These are phyloP conservation scores for Neurospora sp. DNA, from an alignment of 495 filamentous ascomycete genomes.

Conservation along the genomic window DNA sequence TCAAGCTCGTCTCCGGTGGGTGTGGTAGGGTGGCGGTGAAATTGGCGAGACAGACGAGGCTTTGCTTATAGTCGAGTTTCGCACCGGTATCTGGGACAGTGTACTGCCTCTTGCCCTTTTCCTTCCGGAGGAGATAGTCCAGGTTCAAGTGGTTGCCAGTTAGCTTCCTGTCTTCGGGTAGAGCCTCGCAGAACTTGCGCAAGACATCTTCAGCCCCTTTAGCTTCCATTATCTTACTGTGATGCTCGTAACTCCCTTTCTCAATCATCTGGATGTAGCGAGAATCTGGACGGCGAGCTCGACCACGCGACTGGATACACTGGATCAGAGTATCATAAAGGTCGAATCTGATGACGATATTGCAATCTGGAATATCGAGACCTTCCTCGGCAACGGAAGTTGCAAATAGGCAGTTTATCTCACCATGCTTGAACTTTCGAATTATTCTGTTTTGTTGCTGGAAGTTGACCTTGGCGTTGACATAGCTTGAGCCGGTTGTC, in stretches of 20 bases:
- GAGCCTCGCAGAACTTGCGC: constrained; percentile 59
- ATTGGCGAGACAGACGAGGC: constrained; percentile 51
- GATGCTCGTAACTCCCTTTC: constrained; percentile 49
- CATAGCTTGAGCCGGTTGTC: constrained; percentile 4
- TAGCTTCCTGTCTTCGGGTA: constrained; percentile 69
- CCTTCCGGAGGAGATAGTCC: constrained; percentile 43
- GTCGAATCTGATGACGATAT: constrained; percentile 80
- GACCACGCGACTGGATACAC: constrained; percentile 90
- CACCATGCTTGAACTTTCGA: constrained; percentile 65
- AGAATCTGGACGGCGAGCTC: constrained; percentile 68
- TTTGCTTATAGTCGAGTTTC: constrained; percentile 67
- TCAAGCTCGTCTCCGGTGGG: constrained; percentile 41
- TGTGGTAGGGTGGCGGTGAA: constrained; percentile 51
- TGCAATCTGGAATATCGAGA: constrained; percentile 92
- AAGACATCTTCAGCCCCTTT: constrained; percentile 44
- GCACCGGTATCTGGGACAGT: constrained; percentile 61
- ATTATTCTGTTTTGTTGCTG: constrained; percentile 68
- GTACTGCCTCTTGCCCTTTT: constrained; percentile 47
- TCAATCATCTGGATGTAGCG: constrained; percentile 82
- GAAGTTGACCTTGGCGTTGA: constrained; percentile 47
- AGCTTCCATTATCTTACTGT: constrained; percentile 38
- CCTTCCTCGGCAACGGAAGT: constrained; percentile 94
- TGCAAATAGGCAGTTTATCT: constrained; percentile 81
- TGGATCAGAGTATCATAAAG: constrained; percentile 88
- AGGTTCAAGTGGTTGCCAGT: constrained; percentile 49